Base-by-base conservation (phyloP, 2,329 filamentous ascomycete species). In the Didymella exigua region DNA sequence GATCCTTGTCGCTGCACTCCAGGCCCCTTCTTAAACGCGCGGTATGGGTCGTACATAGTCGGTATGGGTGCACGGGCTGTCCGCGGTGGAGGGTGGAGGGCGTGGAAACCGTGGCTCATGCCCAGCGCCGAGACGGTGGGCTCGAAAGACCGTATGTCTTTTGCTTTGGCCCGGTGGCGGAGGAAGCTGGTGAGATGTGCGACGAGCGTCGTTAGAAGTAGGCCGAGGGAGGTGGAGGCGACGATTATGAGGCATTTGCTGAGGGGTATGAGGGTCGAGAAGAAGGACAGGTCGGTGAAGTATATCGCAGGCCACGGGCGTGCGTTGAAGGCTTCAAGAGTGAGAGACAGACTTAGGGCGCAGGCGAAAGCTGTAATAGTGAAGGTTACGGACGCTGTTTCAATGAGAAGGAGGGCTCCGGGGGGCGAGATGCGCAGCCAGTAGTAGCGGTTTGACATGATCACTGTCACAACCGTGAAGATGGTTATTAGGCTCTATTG, bases 91-190 rank as follows among this genome's bases (percentile, higher is more conserved):
- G 65, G 63, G 7, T 46, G 26, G 1, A 60, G 54, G 19, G 61
- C 60, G 31, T 60, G 49, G 43, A 66, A 65, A 2, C 60, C 66
- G 31, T 65, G 58, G n/a, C 58, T 45, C 65, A 68, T 68, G 19
- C 65, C 65, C 18, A 69, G 37, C 10, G 59, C 57, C 0, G 62
- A 64, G 14, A 57, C 62, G 9, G 61, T 68, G 24, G 66, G 66
- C 42, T 69, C 66, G 45, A 69, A 69, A 3, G 59, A 60, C 2
- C 53, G 47, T 4, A 26, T 46, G 11, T 56, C 43, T 23, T 27
- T 43, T 4, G 11, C 18, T 24, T 43, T 37, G 5, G 14, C 14
- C 18, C 27, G 47, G 10, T 29, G 53, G 2, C 37, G 30, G 6
- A 27, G 26, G 8, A 47, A 16, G 18, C 19, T 21, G 7, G 43